Evolutionary conservation across 2,329 filamentous ascomycete genomes (phyloP), one percentile per base, ranked within the genome.

Genomic region (Celoporthe dispersa): DNA sequence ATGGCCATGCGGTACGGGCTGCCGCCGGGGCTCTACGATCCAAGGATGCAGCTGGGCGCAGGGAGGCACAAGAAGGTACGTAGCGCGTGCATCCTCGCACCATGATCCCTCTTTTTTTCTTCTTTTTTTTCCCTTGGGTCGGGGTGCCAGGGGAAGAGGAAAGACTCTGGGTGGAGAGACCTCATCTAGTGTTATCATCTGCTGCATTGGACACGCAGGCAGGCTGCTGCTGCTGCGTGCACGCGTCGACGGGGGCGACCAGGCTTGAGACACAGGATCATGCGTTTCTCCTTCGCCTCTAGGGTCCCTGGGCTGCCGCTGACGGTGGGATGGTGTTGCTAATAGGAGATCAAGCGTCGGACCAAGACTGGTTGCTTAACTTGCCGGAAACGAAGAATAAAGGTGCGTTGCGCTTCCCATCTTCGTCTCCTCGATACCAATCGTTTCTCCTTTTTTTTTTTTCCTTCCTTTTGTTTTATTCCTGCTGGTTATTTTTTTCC

Each of bases 331-430:
- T 72, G 68, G 72, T 44, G 66, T 74, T 73, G 60, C 73, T 73
- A 70, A 68, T 77, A 89, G 87, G 87, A 89, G 77, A 89, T 89
- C 76, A 89, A 89, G 78, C 84, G 87, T 72, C 84, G 87, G 74
- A 89, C 87, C 62, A 89, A 89, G 78, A 89, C 87, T 1, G 87
- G 87, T n/a, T 89, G 87, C 74, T 78, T 89, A 77, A 89, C 87
- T 60, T 89, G 87, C 78, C 85, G 87, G 69, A 88, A 88, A 76
- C 84, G 87, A 74, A 82, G 87, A 74, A 89, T 89, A 77, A 89
- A 89, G 87, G 87, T 89, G 79, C 77, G 86, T 82, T n/a, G 53
- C 69, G 68, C 64, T 74, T 75, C 76, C 76, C 70, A 51, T 75
- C 73, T 63, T n/a, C n/a, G n/a, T n/a, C n/a, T n/a, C n/a, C n/a